Evolutionary conservation across 164 flowering plant species (phyloP), one percentile per base, ranked within the genome.

Genomic region (Hamamelis virginiana): DNA sequence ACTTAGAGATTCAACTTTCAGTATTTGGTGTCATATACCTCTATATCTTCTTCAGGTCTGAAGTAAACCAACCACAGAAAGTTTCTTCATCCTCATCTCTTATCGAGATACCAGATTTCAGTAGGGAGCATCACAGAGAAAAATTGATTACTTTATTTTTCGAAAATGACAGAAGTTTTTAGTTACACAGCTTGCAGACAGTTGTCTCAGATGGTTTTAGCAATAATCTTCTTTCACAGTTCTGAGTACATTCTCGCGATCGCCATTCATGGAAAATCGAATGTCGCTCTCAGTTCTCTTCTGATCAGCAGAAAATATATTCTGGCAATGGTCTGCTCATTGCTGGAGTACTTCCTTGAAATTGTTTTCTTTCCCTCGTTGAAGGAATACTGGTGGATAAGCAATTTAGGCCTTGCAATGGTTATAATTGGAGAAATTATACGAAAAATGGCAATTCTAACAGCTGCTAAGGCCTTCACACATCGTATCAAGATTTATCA

Each of bases 401-500:
- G 90, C 78, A 80, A 86, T 70, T 38, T 66, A 22, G 98, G 97
- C 11, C 87, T 94, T 71, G 76, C 67, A n/a, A 62, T 90, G 86
- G 87, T 91, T 69, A 62, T 91, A 16, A 59, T 86, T 22, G 97
- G 97, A 14, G 98, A 94, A 81, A 59, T 90, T 14, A 81, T 89
- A 26, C 77, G 96, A 5, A 94, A 94, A 72, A 15, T 70, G 64
- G 94, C 92, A 10, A 77, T 94, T 65, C 58, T 91, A 65, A 94
- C 98, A 13, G 97, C 98, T 45, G 88, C 94, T 0, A 78, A 69
- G 26, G 76, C 94, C 28, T 94, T 94, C 78, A 94, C 98, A 18
- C 97, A 94, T 71, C 74, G 83, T 0, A 94, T 94, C 66, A 85
- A 71, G 79, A 63, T 71, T 59, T 25, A 74, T 67, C 85, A 74